Evolutionary conservation across 1,284 basidiomycete species (phyloP).

Genomic region (Puccinia novopanici): DNA sequence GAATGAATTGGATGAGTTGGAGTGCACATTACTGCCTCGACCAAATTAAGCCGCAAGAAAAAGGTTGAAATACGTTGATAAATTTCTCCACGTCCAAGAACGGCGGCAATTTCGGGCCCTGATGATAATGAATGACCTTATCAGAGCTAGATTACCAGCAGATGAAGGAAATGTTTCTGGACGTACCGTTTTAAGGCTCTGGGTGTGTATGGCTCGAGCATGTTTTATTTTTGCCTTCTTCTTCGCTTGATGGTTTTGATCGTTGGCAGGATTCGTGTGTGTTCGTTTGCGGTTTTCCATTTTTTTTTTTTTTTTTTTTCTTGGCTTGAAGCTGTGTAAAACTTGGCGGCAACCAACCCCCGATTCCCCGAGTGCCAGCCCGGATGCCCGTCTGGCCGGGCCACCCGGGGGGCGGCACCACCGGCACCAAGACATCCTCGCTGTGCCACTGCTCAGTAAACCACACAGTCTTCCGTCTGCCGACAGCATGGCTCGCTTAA

Average conservation of each 20-base stretch:
- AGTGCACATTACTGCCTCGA: neutral
- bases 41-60: neutral
- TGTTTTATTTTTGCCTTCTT: slow-evolving; percentile 39
- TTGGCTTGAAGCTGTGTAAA: neutral
- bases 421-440: neutral
- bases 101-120: slow-evolving; percentile 65
- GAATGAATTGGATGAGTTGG: neutral
- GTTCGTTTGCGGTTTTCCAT: slow-evolving; percentile 17
- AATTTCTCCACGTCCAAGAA: slow-evolving; percentile 83
- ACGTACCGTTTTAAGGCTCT: slow-evolving; percentile 14
- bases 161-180: neutral
- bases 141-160: neutral
- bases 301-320: neutral
- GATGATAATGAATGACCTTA: neutral
- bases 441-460: neutral
- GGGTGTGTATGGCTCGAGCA: slow-evolving; percentile 30
- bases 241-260: slow-evolving; percentile 8
- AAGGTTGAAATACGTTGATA: slow-evolving; percentile 67
- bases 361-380: neutral
- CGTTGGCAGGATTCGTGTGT: neutral
- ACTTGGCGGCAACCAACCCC: neutral
- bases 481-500: slow-evolving; percentile 6
- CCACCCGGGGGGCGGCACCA: neutral
- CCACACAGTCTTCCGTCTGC: neutral
- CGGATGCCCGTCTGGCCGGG: neutral